phyloP scores from a whole-genome alignment of 371 early-diverging fungal species.

The Quaeritorhiza haematococci region DNA sequence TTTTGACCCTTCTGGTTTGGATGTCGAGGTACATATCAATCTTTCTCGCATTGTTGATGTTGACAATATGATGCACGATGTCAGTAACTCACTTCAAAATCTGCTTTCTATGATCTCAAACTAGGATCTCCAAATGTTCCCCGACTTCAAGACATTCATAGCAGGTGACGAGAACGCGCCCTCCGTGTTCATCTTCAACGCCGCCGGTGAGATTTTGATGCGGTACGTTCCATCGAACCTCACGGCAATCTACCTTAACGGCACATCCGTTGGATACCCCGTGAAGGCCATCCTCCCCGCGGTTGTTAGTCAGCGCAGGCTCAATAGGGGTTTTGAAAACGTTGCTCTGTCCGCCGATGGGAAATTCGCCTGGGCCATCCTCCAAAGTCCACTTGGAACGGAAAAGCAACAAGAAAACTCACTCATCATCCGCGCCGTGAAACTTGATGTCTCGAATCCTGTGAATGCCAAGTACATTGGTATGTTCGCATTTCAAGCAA shows the following conservation, averaged over 20 bases:
- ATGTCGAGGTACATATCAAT: no score
- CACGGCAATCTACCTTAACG: no score
- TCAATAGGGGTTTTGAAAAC: conserved; percentile 1
- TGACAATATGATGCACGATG: no score
- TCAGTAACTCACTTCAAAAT: no score
- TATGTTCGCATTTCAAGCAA: neutral
- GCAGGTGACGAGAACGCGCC: neutral
- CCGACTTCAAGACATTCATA: no score
- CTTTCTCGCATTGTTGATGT: no score
- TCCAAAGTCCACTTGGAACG: neutral
- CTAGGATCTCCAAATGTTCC: no score
- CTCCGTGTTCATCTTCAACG: neutral
- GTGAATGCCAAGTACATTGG: neutral
- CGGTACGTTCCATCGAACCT: no score
- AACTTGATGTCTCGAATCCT: neutral
- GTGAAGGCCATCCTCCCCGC: neutral
- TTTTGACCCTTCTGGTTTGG: no score
- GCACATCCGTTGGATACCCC: no score
- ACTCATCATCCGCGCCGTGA: neutral
- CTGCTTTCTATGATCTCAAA: no score
- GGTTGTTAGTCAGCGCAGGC: neutral
- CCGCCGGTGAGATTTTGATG: neutral
- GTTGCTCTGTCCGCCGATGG: neutral
- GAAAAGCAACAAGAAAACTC: neutral
- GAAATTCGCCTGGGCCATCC: neutral